phyloP scores from a whole-genome alignment of 2,329 filamentous ascomycete species.

The Fusarium duplospermum region DNA sequence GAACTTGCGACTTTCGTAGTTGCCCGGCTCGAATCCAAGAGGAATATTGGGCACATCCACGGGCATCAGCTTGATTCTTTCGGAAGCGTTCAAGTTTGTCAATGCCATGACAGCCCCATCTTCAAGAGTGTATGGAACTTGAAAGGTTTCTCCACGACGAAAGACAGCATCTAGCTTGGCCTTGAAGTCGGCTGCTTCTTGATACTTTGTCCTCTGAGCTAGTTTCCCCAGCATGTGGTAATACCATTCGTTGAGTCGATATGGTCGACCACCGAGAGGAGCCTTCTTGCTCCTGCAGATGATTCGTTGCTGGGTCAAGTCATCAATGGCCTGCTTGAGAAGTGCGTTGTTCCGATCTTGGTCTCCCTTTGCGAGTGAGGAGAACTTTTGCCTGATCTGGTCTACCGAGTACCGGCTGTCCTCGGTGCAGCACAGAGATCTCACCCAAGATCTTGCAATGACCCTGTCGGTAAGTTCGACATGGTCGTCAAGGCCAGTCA shows the following conservation, averaged over 20 bases:
- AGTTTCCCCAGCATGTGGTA: constrained; percentile 67
- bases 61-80: constrained; percentile 65
- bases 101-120: constrained; percentile 76
- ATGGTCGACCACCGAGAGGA: constrained; percentile 69
- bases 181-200: constrained; percentile 71
- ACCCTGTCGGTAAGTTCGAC: constrained; percentile 47
- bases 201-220: constrained; percentile 65
- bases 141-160: constrained; percentile 52
- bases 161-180: constrained; percentile 68
- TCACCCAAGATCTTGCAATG: constrained; percentile 69
- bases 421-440: constrained; percentile 67
- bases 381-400: constrained; percentile 62
- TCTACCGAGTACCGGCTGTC: constrained; percentile 61
- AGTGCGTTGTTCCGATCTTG: constrained; percentile 55
- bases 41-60: constrained; percentile 70
- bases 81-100: constrained; percentile 71
- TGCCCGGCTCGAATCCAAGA: constrained; percentile 76
- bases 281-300: constrained; percentile 71
- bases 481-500: background rate
- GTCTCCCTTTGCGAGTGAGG: constrained; percentile 58
- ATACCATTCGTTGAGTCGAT: constrained; percentile 71
- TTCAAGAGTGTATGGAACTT: constrained; percentile 66
- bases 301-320: constrained; percentile 63
- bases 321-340: constrained; percentile 61
- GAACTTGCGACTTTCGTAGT: constrained; percentile 77